Conservation (phyloP, 1,284 basidiomycete species). For the Cutaneotrichosporon cutaneum region DNA sequence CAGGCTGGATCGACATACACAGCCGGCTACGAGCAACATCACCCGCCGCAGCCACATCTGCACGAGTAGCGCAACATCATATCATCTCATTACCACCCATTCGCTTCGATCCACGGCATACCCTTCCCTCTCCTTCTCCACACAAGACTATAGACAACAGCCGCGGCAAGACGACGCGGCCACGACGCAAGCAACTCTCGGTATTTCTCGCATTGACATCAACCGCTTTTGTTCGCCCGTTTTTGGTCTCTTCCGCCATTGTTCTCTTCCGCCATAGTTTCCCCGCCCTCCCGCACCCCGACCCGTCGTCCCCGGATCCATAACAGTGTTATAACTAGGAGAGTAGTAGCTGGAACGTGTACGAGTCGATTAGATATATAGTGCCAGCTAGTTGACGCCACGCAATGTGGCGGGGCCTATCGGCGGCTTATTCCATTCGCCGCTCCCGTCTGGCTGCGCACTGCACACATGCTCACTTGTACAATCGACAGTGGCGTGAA, state of each 20-base stretch:
- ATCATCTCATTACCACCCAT: not conserved
- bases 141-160: conserved; percentile 4
- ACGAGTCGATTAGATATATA: not conserved
- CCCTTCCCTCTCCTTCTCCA: not conserved
- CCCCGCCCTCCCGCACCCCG: not conserved
- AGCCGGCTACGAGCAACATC: not conserved
- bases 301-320: not conserved
- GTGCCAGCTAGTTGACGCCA: not conserved
- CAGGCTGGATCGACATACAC: not conserved
- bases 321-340: conserved; percentile 6
- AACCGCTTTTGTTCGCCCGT: not conserved
- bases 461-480: not conserved
- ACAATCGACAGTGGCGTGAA: not conserved
- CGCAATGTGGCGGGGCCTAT: not conserved
- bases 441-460: not conserved
- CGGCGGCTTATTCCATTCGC: not conserved
- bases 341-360: not conserved
- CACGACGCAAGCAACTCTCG: not conserved
- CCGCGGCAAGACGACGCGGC: conserved; percentile 2
- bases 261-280: not conserved
- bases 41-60: not conserved
- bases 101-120: not conserved
- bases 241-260: conserved; percentile 5
- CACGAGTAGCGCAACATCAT: not conserved
- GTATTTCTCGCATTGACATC: not conserved